Evolutionary conservation across 2,329 filamentous ascomycete genomes (phyloP), one percentile per base, ranked within the genome.

Genomic region (Colletotrichum liriopes): DNA sequence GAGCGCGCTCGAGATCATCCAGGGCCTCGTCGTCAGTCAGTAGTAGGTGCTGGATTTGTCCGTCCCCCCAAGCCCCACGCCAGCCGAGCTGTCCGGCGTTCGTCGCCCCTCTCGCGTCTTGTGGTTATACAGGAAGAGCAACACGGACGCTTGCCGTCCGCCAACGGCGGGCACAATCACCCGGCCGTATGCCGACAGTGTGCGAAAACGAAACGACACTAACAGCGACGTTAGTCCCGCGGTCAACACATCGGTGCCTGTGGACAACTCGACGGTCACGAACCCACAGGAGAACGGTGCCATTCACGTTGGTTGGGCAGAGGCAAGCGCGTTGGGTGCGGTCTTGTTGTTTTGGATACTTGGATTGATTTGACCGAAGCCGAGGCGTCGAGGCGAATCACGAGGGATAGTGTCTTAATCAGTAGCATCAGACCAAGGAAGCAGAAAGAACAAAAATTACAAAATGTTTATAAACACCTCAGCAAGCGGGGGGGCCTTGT

Each of bases 1-100:
- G 89, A 88, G 86, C 67, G 91, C 90, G 1, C 84, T 93, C 61
- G 91, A 92, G 81, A 85, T 86, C 1, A 83, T 93, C 20, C 90
- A 92, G 77, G 89, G 89, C 3, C 82, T 92, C 18, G 76, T 80
- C 18, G 76, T 82, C 6, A 82, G 85, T 1, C 71, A 78, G 5
- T 79, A 84, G 7, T 37, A 18, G 20, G 20, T 56, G 2, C 23
- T 39, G 54, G 90, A 90, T 0, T 39, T 51, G 20, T 49, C n/a
- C 59, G 20, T 51, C 43, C 43, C 43, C 45, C 43, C 29, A 26
- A 39, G 5, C 29, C 20, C 9, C 29, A 35, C 59, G 59, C 11
- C 32, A 37, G 20, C 52, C 52, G 29, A 55, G 32, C 20, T 39
- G 32, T 39, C 54, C n/a, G 35, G n/a, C 35, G 54, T 23, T 16